These are phyloP conservation scores for Trichophyton rubrum DNA, from an alignment of 2,329 filamentous ascomycete genomes.

Conservation along the genomic window DNA sequence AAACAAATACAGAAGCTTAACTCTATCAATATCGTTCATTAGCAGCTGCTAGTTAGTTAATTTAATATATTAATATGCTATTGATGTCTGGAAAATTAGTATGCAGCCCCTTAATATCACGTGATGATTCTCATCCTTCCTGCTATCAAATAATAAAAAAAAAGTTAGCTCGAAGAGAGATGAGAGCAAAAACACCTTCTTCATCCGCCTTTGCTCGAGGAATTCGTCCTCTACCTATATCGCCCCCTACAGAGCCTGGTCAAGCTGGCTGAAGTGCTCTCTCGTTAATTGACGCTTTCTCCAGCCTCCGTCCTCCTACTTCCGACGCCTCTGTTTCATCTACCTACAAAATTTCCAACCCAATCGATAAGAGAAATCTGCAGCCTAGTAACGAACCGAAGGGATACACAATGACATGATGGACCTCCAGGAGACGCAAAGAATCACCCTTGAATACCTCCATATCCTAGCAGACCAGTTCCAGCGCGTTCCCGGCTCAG, in stretches of 20 bases:
- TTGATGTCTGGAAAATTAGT: no score
- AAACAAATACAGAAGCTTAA: no score
- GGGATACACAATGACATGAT: slow-evolving; percentile 26
- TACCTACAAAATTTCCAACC: background rate
- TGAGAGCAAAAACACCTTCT: background rate
- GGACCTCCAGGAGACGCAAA: slow-evolving; percentile 46
- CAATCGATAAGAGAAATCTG: background rate
- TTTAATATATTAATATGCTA: no score
- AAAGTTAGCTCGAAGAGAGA: background rate
- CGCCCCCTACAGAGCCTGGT: background rate
- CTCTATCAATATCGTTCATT: no score
- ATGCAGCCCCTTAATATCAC: background rate
- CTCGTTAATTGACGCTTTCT: slow-evolving; percentile 1
- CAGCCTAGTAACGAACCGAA: background rate
- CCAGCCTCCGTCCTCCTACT: background rate
- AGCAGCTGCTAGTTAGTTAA: no score
- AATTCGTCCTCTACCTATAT: background rate
- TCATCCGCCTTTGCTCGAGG: background rate
- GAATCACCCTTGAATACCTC: slow-evolving; percentile 42
- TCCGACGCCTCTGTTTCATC: background rate
- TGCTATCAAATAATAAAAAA: background rate
- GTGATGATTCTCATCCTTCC: background rate
- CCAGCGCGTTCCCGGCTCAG: slow-evolving; percentile 83
- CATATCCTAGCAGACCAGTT: slow-evolving; percentile 53
- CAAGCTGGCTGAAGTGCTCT: background rate